Percentiles rank a stretch among this genome's conserved stretches.
Conservation (phyloP, 2,329 filamentous ascomycete genomes). For the Lachnellula hyalina region DNA sequence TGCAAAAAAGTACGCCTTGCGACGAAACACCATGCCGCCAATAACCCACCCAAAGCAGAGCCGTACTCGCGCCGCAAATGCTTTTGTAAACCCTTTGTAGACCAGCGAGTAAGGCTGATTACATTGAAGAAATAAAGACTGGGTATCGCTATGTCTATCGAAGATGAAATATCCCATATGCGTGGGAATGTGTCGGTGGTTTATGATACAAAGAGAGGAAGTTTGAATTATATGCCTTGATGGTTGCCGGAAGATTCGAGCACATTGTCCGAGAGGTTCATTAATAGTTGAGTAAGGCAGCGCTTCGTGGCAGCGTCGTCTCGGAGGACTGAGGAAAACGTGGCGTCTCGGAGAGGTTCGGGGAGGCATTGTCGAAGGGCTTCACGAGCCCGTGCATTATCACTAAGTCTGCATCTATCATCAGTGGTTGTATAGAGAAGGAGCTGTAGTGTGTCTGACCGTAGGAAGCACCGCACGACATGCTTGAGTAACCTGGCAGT, state of each 20-base stretch:
- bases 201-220: conserved; percentile 27
- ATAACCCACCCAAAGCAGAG: conserved; percentile 21
- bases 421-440: conserved; percentile 4
- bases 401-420: conserved; percentile 62
- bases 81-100: conserved; percentile 26
- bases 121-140: conserved; percentile 26
- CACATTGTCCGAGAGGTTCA: conserved; percentile 91
- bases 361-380: conserved; percentile 93
- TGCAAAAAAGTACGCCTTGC: conserved; percentile 1
- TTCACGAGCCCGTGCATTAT: conserved; percentile 92
- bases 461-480: conserved; percentile 92
- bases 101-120: conserved; percentile 20
- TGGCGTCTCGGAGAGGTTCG: conserved; percentile 96
- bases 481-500: conserved; percentile 95
- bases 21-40: conserved; percentile 8
- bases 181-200: conserved; percentile 20
- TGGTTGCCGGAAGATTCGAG: conserved; percentile 37
- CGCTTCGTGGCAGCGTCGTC: conserved; percentile 97
- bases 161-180: conserved; percentile 29
- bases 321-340: conserved; percentile 91
- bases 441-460: conserved; percentile 50
- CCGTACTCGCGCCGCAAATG: conserved; percentile 21
- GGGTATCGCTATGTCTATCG: conserved; percentile 33
- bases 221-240: conserved; percentile 26
- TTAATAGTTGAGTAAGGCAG: conserved; percentile 91